Conservation (phyloP, 2,329 filamentous ascomycete genomes). For the Bipolaris cookei region DNA sequence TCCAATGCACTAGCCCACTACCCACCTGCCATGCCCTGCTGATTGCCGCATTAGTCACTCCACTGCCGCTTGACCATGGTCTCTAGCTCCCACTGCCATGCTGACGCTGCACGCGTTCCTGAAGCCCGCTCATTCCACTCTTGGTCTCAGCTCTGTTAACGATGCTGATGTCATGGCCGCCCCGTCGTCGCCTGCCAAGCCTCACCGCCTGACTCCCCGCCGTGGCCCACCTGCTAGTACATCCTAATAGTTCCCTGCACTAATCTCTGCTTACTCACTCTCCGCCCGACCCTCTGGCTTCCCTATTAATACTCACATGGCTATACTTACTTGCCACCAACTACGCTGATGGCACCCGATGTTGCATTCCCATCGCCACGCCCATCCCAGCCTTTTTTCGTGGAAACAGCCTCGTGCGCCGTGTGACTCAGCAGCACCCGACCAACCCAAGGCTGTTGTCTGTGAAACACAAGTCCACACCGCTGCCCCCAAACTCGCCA, state of each 20-base stretch:
- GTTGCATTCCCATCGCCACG: neutral
- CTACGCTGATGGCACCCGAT: slow-evolving; percentile 1
- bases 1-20: neutral
- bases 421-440: neutral
- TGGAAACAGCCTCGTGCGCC: neutral
- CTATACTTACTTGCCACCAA: slow-evolving; percentile 6
- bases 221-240: neutral
- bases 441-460: too few species aligned
- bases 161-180: neutral
- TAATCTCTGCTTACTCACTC: neutral
- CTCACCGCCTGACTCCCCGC: neutral
- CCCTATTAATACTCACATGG: too few species aligned
- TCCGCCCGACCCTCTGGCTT: neutral
- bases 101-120: neutral
- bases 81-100: too few species aligned
- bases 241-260: neutral
- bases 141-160: neutral
- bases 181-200: neutral
- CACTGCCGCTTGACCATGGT: neutral
- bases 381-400: neutral
- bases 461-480: too few species aligned
- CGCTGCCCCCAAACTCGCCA: too few species aligned
- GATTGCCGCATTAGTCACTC: slow-evolving; percentile 7
- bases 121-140: neutral
- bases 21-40: slow-evolving; percentile 3